Base-by-base conservation (phyloP, 108 stramenopile genomes). In the Nannochloropsis granulata region DNA sequence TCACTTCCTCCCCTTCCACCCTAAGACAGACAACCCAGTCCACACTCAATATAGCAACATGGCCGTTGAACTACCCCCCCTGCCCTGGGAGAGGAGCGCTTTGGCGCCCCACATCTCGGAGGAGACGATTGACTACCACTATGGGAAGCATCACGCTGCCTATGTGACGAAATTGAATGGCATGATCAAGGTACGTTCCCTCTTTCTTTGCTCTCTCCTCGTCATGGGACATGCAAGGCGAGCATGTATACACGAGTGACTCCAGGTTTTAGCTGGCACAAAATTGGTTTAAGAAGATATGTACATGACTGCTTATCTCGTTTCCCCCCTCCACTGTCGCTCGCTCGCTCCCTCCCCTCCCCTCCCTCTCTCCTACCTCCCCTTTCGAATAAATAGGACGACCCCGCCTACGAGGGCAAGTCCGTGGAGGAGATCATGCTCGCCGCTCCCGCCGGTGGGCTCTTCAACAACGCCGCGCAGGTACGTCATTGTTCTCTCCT, bases 71-170 rank as follows among this genome's bases (percentile, higher is more conserved):
- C 86, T 86, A 19, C 86, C 86, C 46, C 82, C 82, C 23, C 81
- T 88, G 5, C 87, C 87, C 12, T 88, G 79, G 44, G 87, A 78
- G 12, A 84, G 84, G 81, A 81, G 84, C 45, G 81, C 87, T 0
- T 80, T 88, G 2, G 87, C 84, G n/a, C 87, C 87, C 2, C 87
- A 88, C 84, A 88, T 88, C 83, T 83, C 82, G 78, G 81, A 44
- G 13, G 87, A 88, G 87, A 89, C 89, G 23, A 82, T 89, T 82
- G 89, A 89, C 85, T 89, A 88, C 88, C 89, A 89, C 87, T 84
- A 89, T 85, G 89, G 86, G 23, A 89, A 89, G 87, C 89, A 89
- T 83, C 89, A 89, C 26, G 86, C 86, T 23, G 46, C 82, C 23
- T 88, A 85, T 86, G 87, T 87, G 12, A 45, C 43, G 21, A 83